These are phyloP conservation scores for Nigrograna mackinnonii DNA, from an alignment of 2,329 filamentous ascomycete species.

Conservation along the genomic window DNA sequence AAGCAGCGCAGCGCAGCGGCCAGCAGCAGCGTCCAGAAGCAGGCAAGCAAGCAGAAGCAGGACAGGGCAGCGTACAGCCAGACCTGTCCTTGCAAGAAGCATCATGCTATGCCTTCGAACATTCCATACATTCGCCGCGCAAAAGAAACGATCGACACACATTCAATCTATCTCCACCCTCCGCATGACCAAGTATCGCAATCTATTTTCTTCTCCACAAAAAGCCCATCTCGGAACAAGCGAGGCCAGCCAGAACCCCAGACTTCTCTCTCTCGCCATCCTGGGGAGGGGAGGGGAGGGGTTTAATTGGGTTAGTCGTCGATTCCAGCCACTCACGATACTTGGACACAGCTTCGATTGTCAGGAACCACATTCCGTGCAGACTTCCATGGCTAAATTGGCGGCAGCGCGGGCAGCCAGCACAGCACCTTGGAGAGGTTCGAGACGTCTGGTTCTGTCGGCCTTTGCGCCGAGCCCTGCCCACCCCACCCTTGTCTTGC, in stretches of 20 bases:
- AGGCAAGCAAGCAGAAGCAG: too few species aligned
- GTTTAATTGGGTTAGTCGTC: too few species aligned
- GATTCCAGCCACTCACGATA: background rate
- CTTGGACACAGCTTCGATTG: background rate
- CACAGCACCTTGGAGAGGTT: too few species aligned
- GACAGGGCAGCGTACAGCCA: background rate
- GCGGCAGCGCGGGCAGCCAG: background rate
- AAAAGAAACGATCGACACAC: too few species aligned
- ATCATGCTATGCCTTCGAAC: conserved; percentile 4
- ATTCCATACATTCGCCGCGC: conserved; percentile 12
- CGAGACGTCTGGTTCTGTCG: too few species aligned
- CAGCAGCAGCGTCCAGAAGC: too few species aligned
- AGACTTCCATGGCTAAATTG: conserved; percentile 9
- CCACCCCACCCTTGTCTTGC: too few species aligned
- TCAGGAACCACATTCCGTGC: conserved; percentile 12
- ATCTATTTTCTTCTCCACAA: conserved; percentile 1
- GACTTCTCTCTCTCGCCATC: background rate
- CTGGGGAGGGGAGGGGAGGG: background rate
- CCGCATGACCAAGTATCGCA: too few species aligned
- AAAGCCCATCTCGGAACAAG: too few species aligned
- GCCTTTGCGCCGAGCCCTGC: conserved; percentile 2
- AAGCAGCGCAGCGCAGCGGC: too few species aligned
- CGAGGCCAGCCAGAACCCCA: too few species aligned
- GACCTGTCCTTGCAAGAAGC: background rate
- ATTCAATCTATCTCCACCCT: too few species aligned